Base-by-base conservation (phyloP, 192 early-diverging fungal species). In the Thoreauomyces humboldtii region DNA sequence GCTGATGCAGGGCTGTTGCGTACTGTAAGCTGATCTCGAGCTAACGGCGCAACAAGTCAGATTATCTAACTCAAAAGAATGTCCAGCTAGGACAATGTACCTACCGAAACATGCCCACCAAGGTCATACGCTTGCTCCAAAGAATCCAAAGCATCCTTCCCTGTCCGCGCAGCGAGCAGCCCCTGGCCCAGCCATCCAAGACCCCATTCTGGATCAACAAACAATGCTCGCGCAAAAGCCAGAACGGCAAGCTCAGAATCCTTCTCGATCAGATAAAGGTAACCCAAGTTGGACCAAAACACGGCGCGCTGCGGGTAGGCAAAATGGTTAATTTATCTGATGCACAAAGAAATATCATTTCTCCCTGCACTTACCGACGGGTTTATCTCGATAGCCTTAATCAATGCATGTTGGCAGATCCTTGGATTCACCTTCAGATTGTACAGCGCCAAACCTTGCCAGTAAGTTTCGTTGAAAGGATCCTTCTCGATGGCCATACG, bases 171-270 rank as follows among this genome's bases (percentile, higher is more conserved):
- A 6, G 90, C 88, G 22, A 92, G 78, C 54, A 89, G 80, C 9
- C 89, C 92, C 59, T 92, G 91, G n/a, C 93, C 95, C 55, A 91
- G 79, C 92, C 93, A 94, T 24, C 83, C 85, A 7, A 84, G 73
- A 34, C 81, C 69, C 63, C 76, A 86, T 48, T 95, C 93, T 3
- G 93, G 92, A 37, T 95, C 91, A 15, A 86, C 53, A 7, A 85
- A 78, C 61, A 90, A 87, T 0, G 89, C 89, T 21, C 79, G 78
- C 0, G 70, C 67, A 68, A 95, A 96, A 24, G 87, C 87, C 53
- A 85, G 77, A 31, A 78, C 76, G 3, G 91, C 88, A 27, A 98
- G 79, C 29, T 91, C 91, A 14, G 83, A 45, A 56, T 98, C 93
- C 24, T 77, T 63, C 11, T 84, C 72, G 5, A 85, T 65, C 44